Evolutionary conservation across 352 stramenopile species (phyloP), one percentile per base, ranked within the genome.

Genomic region (Pythium dissimile): DNA sequence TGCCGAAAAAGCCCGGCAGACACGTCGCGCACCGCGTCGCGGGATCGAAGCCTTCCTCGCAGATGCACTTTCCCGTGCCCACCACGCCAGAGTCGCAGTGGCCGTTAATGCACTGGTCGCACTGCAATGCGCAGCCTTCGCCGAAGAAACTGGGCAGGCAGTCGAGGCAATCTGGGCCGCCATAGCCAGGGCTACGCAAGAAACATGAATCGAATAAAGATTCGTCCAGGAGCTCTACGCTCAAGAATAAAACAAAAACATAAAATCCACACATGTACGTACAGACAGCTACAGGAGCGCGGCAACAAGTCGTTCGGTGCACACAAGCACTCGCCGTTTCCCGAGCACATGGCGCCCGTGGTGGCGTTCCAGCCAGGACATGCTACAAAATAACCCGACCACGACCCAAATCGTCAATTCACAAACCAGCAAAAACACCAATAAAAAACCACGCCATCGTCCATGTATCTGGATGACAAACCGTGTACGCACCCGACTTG

Each of bases 51-150:
- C 86, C 86, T 34, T 84, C 69, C 1, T 62, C 54, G 41, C 84
- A 94, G 13, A 88, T 68, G 49, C 84, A 94, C 52, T 77, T 85
- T 20, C 84, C 84, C 12, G 62, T 73, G 28, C 84, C 84, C 37
- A 46, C 34, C 46, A 81, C 61, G 26, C 84, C 84, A 8, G 73
- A 83, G 62, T 91, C 74, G 37, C 84, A 94, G 26, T 71, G 69
- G 37, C 79, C 79, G 34, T 92, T 92, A 28, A 89, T 66, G 48
- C 84, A 94, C 50, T 77, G 75, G 30, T 88, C 80, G 57, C 84
- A 94, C 35, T 61, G 73, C 45, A 69, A 54, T 30, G 62, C 67
- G 54, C 84, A 94, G 6, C 58, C 27, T 15, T 64, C 26, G 20
- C 82, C 84, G 35, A 75, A 94, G 59, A 84, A 89, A 10, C 73